Base-by-base conservation (phyloP, 441 rosid genomes). In the Manihot esculenta region DNA sequence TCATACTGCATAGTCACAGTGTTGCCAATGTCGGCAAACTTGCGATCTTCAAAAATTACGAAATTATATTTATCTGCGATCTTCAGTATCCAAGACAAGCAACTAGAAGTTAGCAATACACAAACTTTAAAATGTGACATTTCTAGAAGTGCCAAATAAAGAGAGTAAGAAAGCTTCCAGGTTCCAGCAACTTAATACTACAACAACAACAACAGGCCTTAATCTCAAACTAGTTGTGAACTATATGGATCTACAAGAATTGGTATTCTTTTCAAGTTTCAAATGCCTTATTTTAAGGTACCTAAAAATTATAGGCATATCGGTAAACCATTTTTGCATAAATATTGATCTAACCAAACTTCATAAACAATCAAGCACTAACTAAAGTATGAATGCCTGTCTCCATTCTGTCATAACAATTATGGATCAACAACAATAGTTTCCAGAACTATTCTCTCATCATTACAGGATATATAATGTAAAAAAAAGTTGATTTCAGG, bases 1-100 rank as follows among this genome's bases (percentile, higher is more conserved):
- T 92, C 99, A 72, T 88, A 89, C 77, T 94, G 98, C 99, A 94
- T 88, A 8, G 99, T 90, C 77, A 94, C 98, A 0, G 98, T 94
- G 84, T 92, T 92, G 48, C 97, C 99, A 79, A 94, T 92, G 79
- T 92, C 98, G 3, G 96, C 99, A 84, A 92, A 94, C 84, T 94
- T 94, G 11, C 99, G 89, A 80, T 94, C 99, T 75, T 92, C 99
- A 72, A 94, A 94, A 62, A 94, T 87, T 74, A 94, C 77, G 82
- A 90, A 94, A 61, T 92, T 88, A 66, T 89, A 81, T 78, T 84
- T 88, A 38, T 94, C 94, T 67, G 98, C 98, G 11, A 94, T 92
- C 99, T 92, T 76, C 68, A 72, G 44, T 41, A 47, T 67, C 41
- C 44, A 69, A 53, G 6, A 68, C 18, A 47, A 26, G 70, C 17